Evolutionary conservation across 495 filamentous ascomycete species (phyloP).

Genomic region (Cercophora scortea): DNA sequence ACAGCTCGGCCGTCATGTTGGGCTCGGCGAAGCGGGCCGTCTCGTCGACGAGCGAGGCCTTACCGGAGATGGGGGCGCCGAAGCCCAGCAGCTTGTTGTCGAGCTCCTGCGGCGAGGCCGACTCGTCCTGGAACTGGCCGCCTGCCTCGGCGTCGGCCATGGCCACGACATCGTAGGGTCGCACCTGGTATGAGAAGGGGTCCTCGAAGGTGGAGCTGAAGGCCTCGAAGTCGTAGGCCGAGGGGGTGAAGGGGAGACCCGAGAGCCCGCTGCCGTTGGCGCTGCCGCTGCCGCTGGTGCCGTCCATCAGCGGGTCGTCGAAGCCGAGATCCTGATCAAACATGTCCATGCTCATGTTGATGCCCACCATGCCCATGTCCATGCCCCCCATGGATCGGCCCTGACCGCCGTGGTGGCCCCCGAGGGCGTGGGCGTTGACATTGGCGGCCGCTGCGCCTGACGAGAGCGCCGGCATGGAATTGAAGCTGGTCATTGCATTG

Average conservation of each 20-base stretch:
- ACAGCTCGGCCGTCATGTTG: slow-evolving; percentile 71
- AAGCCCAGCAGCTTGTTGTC: slow-evolving; percentile 58
- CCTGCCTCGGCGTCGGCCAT: slow-evolving; percentile 24
- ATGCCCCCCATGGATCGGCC: neutral
- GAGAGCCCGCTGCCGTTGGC: slow-evolving; percentile 32
- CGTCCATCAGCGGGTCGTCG: slow-evolving; percentile 40
- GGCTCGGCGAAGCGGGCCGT: slow-evolving; percentile 37
- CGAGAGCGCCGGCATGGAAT: slow-evolving; percentile 36
- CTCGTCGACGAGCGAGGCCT: slow-evolving; percentile 49
- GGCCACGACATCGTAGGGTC: slow-evolving; percentile 40
- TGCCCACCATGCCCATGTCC: too few species aligned
- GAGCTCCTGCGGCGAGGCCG: slow-evolving; percentile 29
- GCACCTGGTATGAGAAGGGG: slow-evolving; percentile 49
- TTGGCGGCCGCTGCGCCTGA: slow-evolving; percentile 21
- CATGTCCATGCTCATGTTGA: slow-evolving; percentile 26
- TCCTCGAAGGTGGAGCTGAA: slow-evolving; percentile 58
- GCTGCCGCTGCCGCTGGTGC: slow-evolving; percentile 28
- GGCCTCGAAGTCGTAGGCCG: slow-evolving; percentile 46
- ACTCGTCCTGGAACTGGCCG: slow-evolving; percentile 22
- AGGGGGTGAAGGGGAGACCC: slow-evolving; percentile 41
- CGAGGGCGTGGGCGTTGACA: slow-evolving; percentile 31
- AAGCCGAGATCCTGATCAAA: slow-evolving; percentile 33
- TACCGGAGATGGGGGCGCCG: slow-evolving; percentile 53
- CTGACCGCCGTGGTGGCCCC: slow-evolving; percentile 2
- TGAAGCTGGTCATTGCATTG: slow-evolving; percentile 38